These are phyloP conservation scores for Mitragyna speciosa DNA, from an alignment of 257 asterid species.

Conservation along the genomic window DNA sequence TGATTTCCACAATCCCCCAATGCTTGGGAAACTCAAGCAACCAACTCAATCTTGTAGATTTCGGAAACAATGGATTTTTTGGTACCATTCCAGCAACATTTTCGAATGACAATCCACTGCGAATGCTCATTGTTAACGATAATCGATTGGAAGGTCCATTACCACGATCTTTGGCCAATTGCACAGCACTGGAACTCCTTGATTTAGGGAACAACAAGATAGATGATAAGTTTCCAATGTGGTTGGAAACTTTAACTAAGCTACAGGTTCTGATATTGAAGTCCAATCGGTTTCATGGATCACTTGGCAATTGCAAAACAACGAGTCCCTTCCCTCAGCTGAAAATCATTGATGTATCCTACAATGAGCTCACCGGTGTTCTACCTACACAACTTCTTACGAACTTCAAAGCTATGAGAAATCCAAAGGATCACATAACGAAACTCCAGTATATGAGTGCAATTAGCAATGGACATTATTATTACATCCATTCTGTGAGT, in stretches of 20 bases:
- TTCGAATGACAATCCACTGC: not conserved
- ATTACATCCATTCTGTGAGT: not conserved
- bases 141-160: conserved; percentile 18
- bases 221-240: conserved; percentile 28
- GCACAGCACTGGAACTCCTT: conserved; percentile 15
- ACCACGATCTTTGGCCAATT: conserved; percentile 22
- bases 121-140: conserved; percentile 6
- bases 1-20: conserved; percentile 5
- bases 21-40: conserved; percentile 14
- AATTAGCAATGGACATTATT: not conserved
- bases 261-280: conserved; percentile 31
- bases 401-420: conserved; percentile 26
- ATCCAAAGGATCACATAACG: not conserved
- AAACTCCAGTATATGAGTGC: not conserved
- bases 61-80: conserved; percentile 3
- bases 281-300: conserved; percentile 19
- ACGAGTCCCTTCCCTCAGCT: conserved; percentile 20
- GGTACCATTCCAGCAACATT: conserved; percentile 16
- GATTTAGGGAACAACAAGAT: conserved; percentile 29
- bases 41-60: not conserved
- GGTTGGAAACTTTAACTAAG: conserved; percentile 24
- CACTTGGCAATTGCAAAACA: not conserved
- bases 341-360: conserved; percentile 24
- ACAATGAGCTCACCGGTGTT: conserved; percentile 18
- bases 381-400: conserved; percentile 9